Evolutionary conservation across 495 filamentous ascomycete genomes (phyloP).

Genomic region (Parathielavia hyrcaniae): DNA sequence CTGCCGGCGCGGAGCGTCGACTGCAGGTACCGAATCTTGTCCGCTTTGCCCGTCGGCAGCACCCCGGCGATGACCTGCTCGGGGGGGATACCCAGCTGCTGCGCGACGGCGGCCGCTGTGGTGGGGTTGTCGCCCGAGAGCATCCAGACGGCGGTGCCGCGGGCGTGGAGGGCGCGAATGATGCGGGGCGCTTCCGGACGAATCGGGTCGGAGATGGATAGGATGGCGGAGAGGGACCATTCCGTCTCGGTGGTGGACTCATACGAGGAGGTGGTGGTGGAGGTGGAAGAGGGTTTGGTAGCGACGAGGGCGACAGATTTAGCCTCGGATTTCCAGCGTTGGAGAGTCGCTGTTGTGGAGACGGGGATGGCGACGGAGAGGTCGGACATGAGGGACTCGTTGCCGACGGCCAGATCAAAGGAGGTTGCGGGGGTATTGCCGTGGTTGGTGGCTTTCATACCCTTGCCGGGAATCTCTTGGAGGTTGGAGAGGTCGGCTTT

Average conservation of each 20-base stretch:
- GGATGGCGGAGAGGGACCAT: slow-evolving; percentile 44
- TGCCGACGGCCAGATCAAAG: slow-evolving; percentile 74
- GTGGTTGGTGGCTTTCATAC: slow-evolving; percentile 64
- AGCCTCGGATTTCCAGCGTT: slow-evolving; percentile 62
- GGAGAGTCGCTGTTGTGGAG: slow-evolving; percentile 42
- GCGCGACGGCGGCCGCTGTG: slow-evolving; percentile 71
- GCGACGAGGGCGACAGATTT: slow-evolving; percentile 70
- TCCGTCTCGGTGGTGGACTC: not conserved
- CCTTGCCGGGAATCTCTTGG: slow-evolving; percentile 74
- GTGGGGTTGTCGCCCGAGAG: slow-evolving; percentile 77
- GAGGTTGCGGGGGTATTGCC: slow-evolving; percentile 29
- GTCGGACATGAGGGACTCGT: slow-evolving; percentile 65
- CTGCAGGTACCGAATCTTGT: slow-evolving; percentile 76
- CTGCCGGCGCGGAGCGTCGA: slow-evolving; percentile 42
- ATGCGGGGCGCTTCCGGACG: slow-evolving; percentile 66
- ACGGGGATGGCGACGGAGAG: slow-evolving; percentile 31
- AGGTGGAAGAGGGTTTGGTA: slow-evolving; percentile 24
- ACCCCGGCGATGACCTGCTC: slow-evolving; percentile 81
- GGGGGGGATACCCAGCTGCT: slow-evolving; percentile 64
- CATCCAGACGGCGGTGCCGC: slow-evolving; percentile 76
- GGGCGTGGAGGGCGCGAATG: slow-evolving; percentile 59
- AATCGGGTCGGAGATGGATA: slow-evolving; percentile 65
- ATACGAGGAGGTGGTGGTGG: not conserved
- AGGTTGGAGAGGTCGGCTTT: slow-evolving; percentile 43
- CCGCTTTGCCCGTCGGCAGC: slow-evolving; percentile 78